These are phyloP conservation scores for Otatea glauca DNA, from an alignment of 176 grass and related monocot genomes.

Conservation along the genomic window DNA sequence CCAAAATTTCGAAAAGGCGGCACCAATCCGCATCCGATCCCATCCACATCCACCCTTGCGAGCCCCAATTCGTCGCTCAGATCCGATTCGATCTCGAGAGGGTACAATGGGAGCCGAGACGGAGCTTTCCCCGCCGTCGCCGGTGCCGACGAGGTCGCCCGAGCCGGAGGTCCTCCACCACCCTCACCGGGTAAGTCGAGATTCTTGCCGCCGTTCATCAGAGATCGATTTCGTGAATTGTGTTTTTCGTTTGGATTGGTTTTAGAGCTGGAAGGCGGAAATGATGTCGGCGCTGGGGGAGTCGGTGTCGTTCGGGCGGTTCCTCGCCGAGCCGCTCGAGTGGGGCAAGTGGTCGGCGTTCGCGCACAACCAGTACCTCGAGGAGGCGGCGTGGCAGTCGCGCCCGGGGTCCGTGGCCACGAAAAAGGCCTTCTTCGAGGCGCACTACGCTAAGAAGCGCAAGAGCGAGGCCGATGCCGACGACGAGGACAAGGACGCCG, in stretches of 20 bases:
- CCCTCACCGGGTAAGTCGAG: slow-evolving; percentile 12
- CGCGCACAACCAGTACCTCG: slow-evolving; percentile 66
- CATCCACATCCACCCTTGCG: not conserved
- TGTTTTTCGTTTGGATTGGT: not conserved
- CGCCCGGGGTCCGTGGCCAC: slow-evolving; percentile 66
- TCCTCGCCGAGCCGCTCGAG: slow-evolving; percentile 74
- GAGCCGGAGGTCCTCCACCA: slow-evolving; percentile 13
- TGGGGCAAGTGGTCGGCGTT: slow-evolving; percentile 81
- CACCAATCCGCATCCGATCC: not conserved
- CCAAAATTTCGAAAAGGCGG: not conserved
- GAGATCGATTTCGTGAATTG: not conserved
- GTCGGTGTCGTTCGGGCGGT: slow-evolving; percentile 76
- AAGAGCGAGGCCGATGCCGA: slow-evolving; percentile 15
- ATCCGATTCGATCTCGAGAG: not conserved
- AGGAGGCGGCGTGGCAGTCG: slow-evolving; percentile 67
- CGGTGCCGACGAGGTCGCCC: not conserved
- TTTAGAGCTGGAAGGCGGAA: slow-evolving; percentile 46
- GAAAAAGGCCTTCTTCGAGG: slow-evolving; percentile 87
- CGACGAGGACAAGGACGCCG: not conserved
- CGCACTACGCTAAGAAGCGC: slow-evolving; percentile 61
- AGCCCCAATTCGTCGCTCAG: slow-evolving; percentile 14
- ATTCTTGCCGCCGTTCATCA: too few relatives aligned
- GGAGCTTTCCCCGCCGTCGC: not conserved
- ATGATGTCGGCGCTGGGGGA: slow-evolving; percentile 73
- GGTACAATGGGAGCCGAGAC: slow-evolving; percentile 37